Conservation (phyloP, 306 rosid species). For the Malus asiatica region DNA sequence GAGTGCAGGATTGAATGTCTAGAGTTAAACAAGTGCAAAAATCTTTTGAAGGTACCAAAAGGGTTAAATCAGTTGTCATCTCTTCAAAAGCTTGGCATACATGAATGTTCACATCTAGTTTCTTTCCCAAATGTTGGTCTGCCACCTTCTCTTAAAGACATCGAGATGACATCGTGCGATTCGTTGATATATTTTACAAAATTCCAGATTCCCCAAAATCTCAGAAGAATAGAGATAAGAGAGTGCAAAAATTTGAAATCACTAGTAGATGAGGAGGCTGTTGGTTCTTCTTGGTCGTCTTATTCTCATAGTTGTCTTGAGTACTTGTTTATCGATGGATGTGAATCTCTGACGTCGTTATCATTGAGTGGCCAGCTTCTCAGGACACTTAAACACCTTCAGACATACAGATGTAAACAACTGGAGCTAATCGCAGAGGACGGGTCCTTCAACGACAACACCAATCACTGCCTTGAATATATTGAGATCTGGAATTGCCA, state of each 20-base stretch:
- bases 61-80: neutral
- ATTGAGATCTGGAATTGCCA: rapidly evolving
- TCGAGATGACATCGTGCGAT: rapidly evolving
- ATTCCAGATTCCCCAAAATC: neutral
- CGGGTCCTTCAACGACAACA: neutral
- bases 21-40: neutral
- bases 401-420: neutral
- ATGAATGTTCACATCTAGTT: neutral
- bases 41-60: neutral
- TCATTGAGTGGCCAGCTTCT: too few species aligned
- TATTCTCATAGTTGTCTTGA: too few species aligned
- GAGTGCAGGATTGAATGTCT: neutral
- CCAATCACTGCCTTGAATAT: neutral
- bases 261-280: neutral
- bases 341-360: too few species aligned
- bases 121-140: neutral
- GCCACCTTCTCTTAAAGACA: neutral
- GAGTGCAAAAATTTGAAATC: neutral
- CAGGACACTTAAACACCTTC: too few species aligned
- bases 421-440: neutral
- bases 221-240: neutral
- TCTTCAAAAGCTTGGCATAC: neutral
- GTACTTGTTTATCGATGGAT: too few species aligned
- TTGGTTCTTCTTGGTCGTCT: too few species aligned
- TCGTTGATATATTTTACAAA: neutral